Evolutionary conservation across 2,329 filamentous ascomycete species (phyloP).

Genomic region (Arachnomyces sp.): DNA sequence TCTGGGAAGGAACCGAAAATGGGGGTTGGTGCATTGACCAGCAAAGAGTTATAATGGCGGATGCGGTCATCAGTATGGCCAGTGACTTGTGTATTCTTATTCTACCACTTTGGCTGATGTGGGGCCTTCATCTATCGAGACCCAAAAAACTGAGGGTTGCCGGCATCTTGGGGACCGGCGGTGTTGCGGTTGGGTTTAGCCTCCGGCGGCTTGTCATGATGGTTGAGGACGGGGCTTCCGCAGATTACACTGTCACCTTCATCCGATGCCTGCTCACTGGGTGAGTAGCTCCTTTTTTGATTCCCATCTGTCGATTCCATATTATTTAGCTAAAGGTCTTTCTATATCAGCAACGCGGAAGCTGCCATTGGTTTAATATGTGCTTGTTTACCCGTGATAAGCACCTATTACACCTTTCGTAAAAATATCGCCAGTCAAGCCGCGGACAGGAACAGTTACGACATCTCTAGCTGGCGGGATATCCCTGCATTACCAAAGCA

Average conservation of each 20-base stretch:
- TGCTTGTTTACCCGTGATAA: slow-evolving; percentile 28
- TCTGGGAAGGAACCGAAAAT: slow-evolving; percentile 22
- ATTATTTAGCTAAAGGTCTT: background rate
- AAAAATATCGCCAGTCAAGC: too few species aligned
- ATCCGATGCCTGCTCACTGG: slow-evolving; percentile 29
- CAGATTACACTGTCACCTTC: slow-evolving; percentile 28
- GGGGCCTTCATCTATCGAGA: slow-evolving; percentile 30
- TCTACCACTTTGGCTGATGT: slow-evolving; percentile 30
- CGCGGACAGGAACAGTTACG: too few species aligned
- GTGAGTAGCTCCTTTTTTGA: slow-evolving; percentile 17
- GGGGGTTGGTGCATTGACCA: slow-evolving; percentile 29
- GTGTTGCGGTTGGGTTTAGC: slow-evolving; percentile 31
- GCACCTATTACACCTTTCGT: too few species aligned
- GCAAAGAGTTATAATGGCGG: slow-evolving; percentile 27
- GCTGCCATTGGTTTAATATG: slow-evolving; percentile 30
- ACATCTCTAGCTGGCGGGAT: too few species aligned
- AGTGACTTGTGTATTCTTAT: slow-evolving; percentile 30
- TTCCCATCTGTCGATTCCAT: background rate
- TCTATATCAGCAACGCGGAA: slow-evolving; percentile 25
- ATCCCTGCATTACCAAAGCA: too few species aligned
- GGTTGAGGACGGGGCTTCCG: slow-evolving; percentile 21
- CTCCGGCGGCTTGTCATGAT: slow-evolving; percentile 32
- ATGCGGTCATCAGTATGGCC: slow-evolving; percentile 31
- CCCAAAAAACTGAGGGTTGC: slow-evolving; percentile 31
- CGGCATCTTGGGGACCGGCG: slow-evolving; percentile 30